Evolutionary conservation across 305 asterid genomes (phyloP), one percentile per base, ranked within the genome.

Genomic region (Plantago rigida): DNA sequence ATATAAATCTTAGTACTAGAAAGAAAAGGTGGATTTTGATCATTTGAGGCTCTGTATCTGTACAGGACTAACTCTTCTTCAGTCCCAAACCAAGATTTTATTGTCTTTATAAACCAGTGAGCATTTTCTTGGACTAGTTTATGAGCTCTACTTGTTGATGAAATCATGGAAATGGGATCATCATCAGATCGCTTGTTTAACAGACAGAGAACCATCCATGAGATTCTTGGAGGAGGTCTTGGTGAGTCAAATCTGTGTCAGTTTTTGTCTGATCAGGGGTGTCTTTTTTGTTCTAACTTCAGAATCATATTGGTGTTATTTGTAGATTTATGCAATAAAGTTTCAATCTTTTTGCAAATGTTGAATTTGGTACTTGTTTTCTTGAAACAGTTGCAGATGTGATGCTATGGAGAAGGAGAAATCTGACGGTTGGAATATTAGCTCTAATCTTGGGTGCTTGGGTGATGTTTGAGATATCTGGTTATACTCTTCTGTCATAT

Each of bases 391-490:
- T 74, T 73, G 96, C 95, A 65, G 98, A 91, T 82, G 87, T 87
- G 70, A 69, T 91, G 60, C 71, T 91, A 63, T 91, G 96, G 98
- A 82, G 87, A 77, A 58, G 60, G 49, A 87, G 75, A 48, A 71
- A 85, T 66, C 48, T 77, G 31, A 78, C 90, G 1, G 57, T 76
- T 55, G 81, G 83, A 31, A 75, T 91, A 69, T 71, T 87, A 46
- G 78, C 71, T 62, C 69, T 69, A 41, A 70, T 78, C 53, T 72
- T 85, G 70, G 87, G 83, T 70, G 74, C 86, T 73, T 91, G 94
- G 96, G 63, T 82, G 73, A 83, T 87, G 71, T 87, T 87, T 79
- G 95, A 91, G 86, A 79, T 72, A 77, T 87, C 87, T 69, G 84
- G 87, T 47, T 82, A 87, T 67, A 86, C 98, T 50, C 72, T 88